Evolutionary conservation across 768 basidiomycete genomes (phyloP).

Genomic region (Leucosporidium creatinivorum): DNA sequence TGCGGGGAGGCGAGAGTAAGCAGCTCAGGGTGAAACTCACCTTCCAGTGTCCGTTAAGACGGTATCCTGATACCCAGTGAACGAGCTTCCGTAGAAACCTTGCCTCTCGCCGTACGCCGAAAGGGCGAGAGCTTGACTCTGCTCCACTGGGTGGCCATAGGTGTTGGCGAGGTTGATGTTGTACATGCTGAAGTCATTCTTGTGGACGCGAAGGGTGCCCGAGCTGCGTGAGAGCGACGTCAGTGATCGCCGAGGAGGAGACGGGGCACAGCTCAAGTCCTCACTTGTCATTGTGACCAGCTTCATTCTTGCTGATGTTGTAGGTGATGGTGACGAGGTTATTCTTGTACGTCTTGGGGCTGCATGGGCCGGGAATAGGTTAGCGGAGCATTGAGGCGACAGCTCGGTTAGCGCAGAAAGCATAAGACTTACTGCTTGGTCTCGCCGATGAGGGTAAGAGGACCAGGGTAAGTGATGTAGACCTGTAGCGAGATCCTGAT

Average conservation of each 20-base stretch:
- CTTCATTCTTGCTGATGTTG: not conserved
- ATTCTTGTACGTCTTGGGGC: not conserved
- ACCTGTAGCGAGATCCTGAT: too few species aligned
- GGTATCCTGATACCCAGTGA: not conserved
- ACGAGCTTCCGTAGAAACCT: not conserved
- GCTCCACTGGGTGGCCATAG: not conserved
- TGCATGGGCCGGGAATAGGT: not conserved
- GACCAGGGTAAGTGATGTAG: too few species aligned
- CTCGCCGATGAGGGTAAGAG: too few species aligned
- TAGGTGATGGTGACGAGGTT: not conserved
- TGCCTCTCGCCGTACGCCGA: conserved; percentile 1
- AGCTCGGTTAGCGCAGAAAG: too few species aligned
- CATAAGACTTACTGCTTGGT: too few species aligned
- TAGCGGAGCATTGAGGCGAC: too few species aligned
- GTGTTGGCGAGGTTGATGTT: conserved; percentile 1
- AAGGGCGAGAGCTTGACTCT: not conserved
- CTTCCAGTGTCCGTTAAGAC: not conserved
- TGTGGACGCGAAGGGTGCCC: not conserved
- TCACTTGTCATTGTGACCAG: not conserved
- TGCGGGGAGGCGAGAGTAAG: too few species aligned
- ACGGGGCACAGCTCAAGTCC: too few species aligned
- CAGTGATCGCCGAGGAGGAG: too few species aligned
- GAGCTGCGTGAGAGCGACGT: too few species aligned
- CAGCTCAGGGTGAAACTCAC: not conserved
- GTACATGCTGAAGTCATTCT: not conserved